These are phyloP conservation scores for Castanopsis chinensis DNA, from an alignment of 306 rosid species.

Conservation along the genomic window DNA sequence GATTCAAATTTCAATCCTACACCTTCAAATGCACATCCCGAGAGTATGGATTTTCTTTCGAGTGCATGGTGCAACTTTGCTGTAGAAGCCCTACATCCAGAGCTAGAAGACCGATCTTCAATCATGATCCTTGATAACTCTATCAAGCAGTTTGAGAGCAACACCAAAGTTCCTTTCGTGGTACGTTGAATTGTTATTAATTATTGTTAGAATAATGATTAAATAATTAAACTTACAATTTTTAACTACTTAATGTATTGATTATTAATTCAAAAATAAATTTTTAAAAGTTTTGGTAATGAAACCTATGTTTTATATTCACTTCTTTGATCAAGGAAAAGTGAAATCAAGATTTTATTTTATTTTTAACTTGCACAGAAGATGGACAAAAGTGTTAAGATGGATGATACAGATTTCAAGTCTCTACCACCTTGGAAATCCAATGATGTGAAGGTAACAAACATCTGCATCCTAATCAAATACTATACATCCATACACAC, in stretches of 20 bases:
- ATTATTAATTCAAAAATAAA: not conserved
- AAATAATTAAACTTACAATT: no score
- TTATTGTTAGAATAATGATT: not conserved
- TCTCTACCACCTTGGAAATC: conserved; percentile 76
- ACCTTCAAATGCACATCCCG: conserved; percentile 82
- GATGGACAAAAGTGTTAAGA: conserved; percentile 45
- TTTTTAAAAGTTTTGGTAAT: not conserved
- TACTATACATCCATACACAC: not conserved
- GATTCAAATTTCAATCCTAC: conserved; percentile 46
- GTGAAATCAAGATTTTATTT: not conserved
- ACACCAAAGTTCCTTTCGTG: conserved; percentile 31
- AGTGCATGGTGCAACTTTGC: conserved; percentile 88
- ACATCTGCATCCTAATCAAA: not conserved
- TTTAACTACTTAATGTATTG: not conserved
- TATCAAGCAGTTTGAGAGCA: conserved; percentile 42
- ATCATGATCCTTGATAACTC: conserved; percentile 49
- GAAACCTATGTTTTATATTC: not conserved
- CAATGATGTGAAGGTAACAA: conserved; percentile 73
- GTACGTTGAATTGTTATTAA: conserved; percentile 31
- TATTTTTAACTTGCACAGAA: conserved; percentile 26
- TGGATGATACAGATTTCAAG: conserved; percentile 61
- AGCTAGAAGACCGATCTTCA: conserved; percentile 52
- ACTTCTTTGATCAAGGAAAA: conserved; percentile 1
- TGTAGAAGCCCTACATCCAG: conserved; percentile 74
- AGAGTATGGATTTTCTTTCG: conserved; percentile 86